Evolutionary conservation across 2,329 filamentous ascomycete species (phyloP).

Genomic region (Cercospora zeae-maydis): DNA sequence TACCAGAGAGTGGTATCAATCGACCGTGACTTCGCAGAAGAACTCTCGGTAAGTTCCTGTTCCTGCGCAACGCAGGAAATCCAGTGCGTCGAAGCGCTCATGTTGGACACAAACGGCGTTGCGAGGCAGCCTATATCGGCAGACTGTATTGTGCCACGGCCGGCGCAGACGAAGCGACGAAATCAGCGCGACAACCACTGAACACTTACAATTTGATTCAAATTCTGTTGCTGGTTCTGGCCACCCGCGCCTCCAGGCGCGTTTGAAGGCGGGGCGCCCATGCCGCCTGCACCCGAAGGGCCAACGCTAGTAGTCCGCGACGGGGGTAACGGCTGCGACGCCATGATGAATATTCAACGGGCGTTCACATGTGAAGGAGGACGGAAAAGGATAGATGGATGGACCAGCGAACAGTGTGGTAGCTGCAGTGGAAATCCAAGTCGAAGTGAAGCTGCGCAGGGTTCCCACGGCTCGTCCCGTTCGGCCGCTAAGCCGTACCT

Average conservation of each 20-base stretch:
- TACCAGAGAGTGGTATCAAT: not conserved
- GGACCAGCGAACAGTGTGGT: not conserved
- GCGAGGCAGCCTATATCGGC: not conserved
- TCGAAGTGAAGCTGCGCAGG: constrained; percentile 3
- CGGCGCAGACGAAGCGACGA: not conserved
- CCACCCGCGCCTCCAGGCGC: constrained; percentile 39
- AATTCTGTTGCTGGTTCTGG: constrained; percentile 74
- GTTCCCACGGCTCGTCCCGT: not conserved
- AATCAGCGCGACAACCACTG: not conserved
- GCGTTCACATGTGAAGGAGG: constrained; percentile 17
- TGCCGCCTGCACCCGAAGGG: constrained; percentile 38
- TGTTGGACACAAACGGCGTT: not conserved
- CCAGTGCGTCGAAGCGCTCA: not conserved
- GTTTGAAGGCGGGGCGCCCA: constrained; percentile 45
- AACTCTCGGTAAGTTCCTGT: not conserved
- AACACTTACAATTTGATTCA: constrained; percentile 87
- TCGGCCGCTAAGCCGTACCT: not conserved
- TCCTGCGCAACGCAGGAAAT: too few species aligned
- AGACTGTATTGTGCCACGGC: not conserved
- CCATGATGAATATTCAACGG: constrained; percentile 29
- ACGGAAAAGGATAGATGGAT: not conserved
- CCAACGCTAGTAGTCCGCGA: constrained; percentile 37
- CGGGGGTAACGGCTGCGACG: constrained; percentile 36
- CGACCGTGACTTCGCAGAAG: not conserved
- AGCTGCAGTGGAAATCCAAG: not conserved